phyloP scores from a whole-genome alignment of 306 rosid genomes.

The Heteromeles arbutifolia region DNA sequence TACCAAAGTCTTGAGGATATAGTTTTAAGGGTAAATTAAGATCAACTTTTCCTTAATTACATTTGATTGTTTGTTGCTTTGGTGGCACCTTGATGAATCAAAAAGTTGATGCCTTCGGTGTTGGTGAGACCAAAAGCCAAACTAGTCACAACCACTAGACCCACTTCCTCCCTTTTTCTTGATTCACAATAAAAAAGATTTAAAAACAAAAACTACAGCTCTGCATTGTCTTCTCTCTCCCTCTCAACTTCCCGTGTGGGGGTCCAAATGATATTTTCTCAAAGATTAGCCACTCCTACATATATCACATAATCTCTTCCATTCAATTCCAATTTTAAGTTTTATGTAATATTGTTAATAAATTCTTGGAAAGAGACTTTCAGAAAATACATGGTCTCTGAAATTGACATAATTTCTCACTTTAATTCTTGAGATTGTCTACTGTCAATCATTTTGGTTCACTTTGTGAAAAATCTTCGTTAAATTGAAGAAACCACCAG shows the following conservation, averaged over 20 bases:
- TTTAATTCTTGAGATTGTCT: no score
- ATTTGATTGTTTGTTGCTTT: background rate
- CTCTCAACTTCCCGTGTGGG: background rate
- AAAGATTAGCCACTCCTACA: background rate
- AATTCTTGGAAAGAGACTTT: background rate
- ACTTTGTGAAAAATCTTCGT: no score
- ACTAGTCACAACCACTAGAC: background rate
- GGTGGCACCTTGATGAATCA: background rate
- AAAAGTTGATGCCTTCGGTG: background rate
- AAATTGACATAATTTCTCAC: no score
- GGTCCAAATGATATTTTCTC: constrained; percentile 7
- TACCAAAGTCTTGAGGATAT: background rate
- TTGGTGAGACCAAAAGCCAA: constrained; percentile 12
- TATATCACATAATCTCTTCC: background rate
- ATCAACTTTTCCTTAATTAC: background rate
- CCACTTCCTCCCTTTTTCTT: background rate
- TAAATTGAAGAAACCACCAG: no score
- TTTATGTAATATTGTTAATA: background rate
- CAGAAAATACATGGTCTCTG: no score
- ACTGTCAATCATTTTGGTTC: no score
- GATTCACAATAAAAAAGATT: background rate
- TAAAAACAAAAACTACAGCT: background rate
- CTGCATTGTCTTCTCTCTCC: background rate
- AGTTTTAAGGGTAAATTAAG: background rate
- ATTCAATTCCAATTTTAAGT: background rate